Conservation (phyloP, 148 eudicot species). For the Euryodendron excelsum region DNA sequence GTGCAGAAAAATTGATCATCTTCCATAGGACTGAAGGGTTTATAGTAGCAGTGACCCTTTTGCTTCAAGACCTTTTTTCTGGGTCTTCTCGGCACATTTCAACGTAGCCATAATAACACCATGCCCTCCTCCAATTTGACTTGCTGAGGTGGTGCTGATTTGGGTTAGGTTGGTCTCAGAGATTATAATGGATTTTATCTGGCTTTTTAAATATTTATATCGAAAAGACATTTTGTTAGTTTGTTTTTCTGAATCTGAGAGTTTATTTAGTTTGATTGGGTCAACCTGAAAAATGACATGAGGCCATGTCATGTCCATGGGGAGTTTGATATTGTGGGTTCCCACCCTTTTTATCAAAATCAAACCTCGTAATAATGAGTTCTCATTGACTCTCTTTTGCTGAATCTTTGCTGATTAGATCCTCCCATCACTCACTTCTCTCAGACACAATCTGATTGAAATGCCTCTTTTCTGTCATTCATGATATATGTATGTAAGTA, state of each 20-base stretch:
- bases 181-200: not conserved
- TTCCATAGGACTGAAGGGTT: not conserved
- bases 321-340: constrained; percentile 34
- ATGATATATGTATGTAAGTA: too few relatives aligned
- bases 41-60: too few relatives aligned
- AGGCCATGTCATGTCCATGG: constrained; percentile 28
- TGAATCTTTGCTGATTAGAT: constrained; percentile 26
- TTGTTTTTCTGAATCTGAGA: not conserved
- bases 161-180: constrained; percentile 5
- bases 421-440: constrained; percentile 28
- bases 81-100: not conserved
- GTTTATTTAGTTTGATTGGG: constrained; percentile 4
- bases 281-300: constrained; percentile 22
- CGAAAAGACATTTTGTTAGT: not conserved
- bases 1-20: not conserved
- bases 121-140: constrained; percentile 1
- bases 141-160: not conserved
- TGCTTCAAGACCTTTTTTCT: not conserved
- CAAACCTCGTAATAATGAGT: constrained; percentile 4
- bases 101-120: not conserved
- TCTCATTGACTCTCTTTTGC: constrained; percentile 32
- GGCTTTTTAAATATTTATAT: not conserved
- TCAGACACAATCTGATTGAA: constrained; percentile 23
- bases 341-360: constrained; percentile 1
- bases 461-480: too few relatives aligned